Conservation (phyloP, 2,329 filamentous ascomycete genomes). For the Cladosporium velox region DNA sequence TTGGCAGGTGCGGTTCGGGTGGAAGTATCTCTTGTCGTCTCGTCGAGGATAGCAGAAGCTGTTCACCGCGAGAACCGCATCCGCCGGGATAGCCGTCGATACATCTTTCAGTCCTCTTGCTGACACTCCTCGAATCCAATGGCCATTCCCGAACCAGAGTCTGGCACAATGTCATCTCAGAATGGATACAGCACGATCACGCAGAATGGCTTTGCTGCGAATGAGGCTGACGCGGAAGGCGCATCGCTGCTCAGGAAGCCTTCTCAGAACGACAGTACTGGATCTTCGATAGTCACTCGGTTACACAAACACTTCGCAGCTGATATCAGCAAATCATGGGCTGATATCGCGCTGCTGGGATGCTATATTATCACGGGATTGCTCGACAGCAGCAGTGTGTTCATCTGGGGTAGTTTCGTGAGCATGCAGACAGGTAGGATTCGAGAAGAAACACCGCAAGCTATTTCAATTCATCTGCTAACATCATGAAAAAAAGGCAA, state of each 20-base stretch:
- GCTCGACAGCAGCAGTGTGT: conserved; percentile 73
- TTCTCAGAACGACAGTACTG: not conserved
- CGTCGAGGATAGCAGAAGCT: not conserved
- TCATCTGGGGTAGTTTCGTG: conserved; percentile 78
- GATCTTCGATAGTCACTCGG: conserved; percentile 3
- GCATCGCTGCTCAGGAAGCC: conserved; percentile 14
- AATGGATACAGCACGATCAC: conserved; percentile 12
- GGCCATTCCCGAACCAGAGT: not conserved
- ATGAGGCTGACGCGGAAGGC: conserved; percentile 12
- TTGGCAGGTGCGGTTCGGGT: conserved; percentile 1
- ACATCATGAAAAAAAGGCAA: conserved; percentile 53
- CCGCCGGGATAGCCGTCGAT: not conserved
- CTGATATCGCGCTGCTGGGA: conserved; percentile 67
- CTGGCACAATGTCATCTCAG: conserved; percentile 7
- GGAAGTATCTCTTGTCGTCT: not conserved
- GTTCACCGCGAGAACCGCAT: not conserved
- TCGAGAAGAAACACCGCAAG: not conserved
- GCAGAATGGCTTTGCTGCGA: conserved; percentile 15
- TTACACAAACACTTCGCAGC: conserved; percentile 37
- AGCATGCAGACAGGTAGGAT: conserved; percentile 76
- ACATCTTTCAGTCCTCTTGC: not conserved
- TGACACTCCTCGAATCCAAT: not conserved
- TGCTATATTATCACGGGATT: conserved; percentile 73
- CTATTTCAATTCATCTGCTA: not conserved
- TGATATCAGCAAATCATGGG: conserved; percentile 62